These are phyloP conservation scores for Xylaria sp. DNA, from an alignment of 2,329 filamentous ascomycete genomes.

Conservation along the genomic window DNA sequence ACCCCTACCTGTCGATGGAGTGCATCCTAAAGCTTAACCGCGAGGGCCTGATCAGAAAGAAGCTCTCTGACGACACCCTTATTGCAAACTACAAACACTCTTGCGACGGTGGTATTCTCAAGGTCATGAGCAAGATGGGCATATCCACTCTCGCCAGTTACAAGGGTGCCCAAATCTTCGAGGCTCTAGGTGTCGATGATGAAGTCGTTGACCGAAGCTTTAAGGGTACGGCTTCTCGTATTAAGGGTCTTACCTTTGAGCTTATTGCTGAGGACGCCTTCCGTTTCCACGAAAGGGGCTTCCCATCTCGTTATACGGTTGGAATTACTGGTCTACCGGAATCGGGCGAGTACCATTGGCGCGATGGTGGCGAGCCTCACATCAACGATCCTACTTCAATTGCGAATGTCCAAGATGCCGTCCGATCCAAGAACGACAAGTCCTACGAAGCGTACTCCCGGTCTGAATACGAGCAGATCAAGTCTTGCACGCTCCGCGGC, in stretches of 20 bases:
- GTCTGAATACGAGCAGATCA: constrained; percentile 94
- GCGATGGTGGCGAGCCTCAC: constrained; percentile 92
- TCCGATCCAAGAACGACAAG: constrained; percentile 96
- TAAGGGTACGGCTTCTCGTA: constrained; percentile 89
- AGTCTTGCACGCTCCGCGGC: constrained; percentile 91
- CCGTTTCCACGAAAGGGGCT: constrained; percentile 92
- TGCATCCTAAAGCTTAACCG: constrained; percentile 96
- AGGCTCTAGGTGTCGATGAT: constrained; percentile 91
- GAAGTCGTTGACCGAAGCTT: constrained; percentile 93
- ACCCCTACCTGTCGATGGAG: constrained; percentile 93
- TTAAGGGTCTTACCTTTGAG: constrained; percentile 92
- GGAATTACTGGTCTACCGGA: constrained; percentile 81
- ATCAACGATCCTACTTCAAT: constrained; percentile 94
- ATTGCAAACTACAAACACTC: constrained; percentile 98
- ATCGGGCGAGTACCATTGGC: constrained; percentile 97
- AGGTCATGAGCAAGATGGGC: constrained; percentile 99
- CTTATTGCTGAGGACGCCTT: constrained; percentile 93
- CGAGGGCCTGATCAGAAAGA: constrained; percentile 89
- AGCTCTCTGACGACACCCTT: constrained; percentile 77
- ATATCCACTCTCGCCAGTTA: constrained; percentile 95
- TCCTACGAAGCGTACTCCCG: constrained; percentile 96
- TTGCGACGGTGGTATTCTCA: constrained; percentile 92
- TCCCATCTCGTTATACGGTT: constrained; percentile 76
- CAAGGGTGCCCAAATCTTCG: constrained; percentile 98
- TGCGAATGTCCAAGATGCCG: constrained; percentile 95